Evolutionary conservation across 805 yeast genomes (phyloP), one percentile per base, ranked within the genome.

Genomic region (Scheffersomyces amazonensis): DNA sequence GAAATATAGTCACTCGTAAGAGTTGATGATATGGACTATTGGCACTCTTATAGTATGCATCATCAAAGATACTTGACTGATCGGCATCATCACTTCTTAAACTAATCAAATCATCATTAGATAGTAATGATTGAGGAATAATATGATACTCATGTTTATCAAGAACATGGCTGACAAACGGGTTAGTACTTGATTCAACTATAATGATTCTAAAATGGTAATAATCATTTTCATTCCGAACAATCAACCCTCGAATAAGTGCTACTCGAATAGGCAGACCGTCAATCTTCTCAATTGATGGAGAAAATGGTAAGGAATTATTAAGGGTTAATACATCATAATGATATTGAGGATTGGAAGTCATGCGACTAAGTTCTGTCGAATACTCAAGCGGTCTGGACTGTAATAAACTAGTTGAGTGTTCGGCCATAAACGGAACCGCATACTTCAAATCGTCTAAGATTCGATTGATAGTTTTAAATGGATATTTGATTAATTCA

Each of bases 391-490:
- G 51, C 1, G 74, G 68, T 33, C 51, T 52, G 24, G 52, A 33
- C 33, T 48, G 49, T 22, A 68, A 52, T 16, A 68, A 48, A 32
- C 59, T 52, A 36, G 28, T 25, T 17, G 41, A 32, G 19, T 32
- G 39, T n/a, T 41, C 36, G 2, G 36, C 42, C 29, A 42, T 44
- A 34, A 40, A 53, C 11, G 61, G 54, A 3, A 54, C 36, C 1
- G 54, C 42, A 58, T 56, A 70, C 36, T 74, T 62, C 21, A 84
- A 52, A 50, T 84, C 91, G 53, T 82, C 88, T 16, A 83, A 48
- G 16, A 85, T 65, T 38, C 91, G 64, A 49, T 84, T 84, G 5
- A 81, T 59, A 0, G 91, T 83, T 49, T 84, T 85, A 60, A 78
- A 77, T 3, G 62, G 73, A 60, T 38, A 50, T 20, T 40, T 35